Evolutionary conservation across 129 eudicot species (phyloP).

Genomic region (Artemisia annua): DNA sequence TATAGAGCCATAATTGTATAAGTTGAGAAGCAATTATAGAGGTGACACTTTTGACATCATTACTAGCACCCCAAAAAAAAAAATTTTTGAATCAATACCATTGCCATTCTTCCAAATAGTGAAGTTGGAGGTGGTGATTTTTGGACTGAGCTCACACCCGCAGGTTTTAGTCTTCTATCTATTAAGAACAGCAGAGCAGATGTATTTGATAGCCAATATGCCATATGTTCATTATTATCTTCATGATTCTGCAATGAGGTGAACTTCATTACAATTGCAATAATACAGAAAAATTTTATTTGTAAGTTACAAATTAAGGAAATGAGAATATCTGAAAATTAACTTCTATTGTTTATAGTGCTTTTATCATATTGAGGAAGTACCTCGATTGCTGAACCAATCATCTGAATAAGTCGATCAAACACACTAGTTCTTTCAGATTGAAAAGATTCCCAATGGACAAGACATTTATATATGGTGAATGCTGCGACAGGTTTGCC

Average conservation of each 20-base stretch:
- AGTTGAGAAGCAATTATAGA: no score
- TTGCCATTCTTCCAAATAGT: slow-evolving; percentile 76
- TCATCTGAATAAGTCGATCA: slow-evolving; percentile 97
- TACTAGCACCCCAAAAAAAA: no score
- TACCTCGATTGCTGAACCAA: no score
- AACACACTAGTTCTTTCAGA: slow-evolving; percentile 87
- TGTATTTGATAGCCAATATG: slow-evolving; percentile 82
- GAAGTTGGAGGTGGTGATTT: no score
- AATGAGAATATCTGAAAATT: not conserved
- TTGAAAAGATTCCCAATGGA: slow-evolving; percentile 97
- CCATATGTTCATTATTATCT: slow-evolving; percentile 72
- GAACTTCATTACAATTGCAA: not conserved
- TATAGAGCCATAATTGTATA: no score
- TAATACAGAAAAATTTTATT: not conserved
- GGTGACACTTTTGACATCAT: no score
- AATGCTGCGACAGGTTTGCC: slow-evolving; percentile 95
- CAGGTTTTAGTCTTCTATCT: slow-evolving; percentile 55
- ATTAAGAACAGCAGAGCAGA: slow-evolving; percentile 72
- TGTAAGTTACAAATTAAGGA: not conserved
- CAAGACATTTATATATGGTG: slow-evolving; percentile 89
- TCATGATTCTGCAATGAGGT: slow-evolving; percentile 47
- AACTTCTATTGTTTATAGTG: no score
- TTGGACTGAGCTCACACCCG: slow-evolving; percentile 48
- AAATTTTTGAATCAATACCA: no score
- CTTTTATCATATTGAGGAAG: not conserved